These are phyloP conservation scores for Backusella luteola DNA, from an alignment of 192 early-diverging fungal genomes.

Conservation along the genomic window DNA sequence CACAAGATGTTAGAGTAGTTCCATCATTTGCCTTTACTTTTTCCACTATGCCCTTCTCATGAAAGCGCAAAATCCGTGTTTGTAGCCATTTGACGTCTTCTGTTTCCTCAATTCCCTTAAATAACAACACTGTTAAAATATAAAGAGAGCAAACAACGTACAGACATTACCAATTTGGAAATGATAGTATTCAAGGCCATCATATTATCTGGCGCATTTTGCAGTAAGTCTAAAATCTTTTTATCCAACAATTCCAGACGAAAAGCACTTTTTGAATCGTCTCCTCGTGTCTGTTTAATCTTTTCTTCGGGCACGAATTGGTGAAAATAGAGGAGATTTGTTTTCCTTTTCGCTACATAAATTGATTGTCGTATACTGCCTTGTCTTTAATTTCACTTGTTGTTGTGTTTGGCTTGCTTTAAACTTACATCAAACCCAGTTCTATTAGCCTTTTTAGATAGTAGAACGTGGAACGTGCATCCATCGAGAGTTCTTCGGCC, in stretches of 20 bases:
- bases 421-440: not conserved
- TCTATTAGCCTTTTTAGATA: not conserved
- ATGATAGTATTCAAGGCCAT: not conserved
- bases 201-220: not conserved
- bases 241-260: not conserved
- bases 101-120: not conserved
- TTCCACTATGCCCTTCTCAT: not conserved
- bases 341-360: not conserved
- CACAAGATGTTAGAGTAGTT: not conserved
- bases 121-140: not conserved
- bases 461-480: not conserved
- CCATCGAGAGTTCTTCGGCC: not conserved
- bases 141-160: no score
- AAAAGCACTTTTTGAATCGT: not conserved
- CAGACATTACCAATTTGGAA: not conserved
- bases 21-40: not conserved
- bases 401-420: not conserved
- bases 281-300: not conserved
- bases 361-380: not conserved
- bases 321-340: not conserved
- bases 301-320: not conserved
- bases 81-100: not conserved
- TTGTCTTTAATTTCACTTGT: not conserved
- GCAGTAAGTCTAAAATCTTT: not conserved
- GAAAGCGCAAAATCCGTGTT: not conserved